A percentile compares a stretch with the other conserved stretches of the same genome.
Conservation (phyloP, 441 rosid species). For the Adansonia gregorii region DNA sequence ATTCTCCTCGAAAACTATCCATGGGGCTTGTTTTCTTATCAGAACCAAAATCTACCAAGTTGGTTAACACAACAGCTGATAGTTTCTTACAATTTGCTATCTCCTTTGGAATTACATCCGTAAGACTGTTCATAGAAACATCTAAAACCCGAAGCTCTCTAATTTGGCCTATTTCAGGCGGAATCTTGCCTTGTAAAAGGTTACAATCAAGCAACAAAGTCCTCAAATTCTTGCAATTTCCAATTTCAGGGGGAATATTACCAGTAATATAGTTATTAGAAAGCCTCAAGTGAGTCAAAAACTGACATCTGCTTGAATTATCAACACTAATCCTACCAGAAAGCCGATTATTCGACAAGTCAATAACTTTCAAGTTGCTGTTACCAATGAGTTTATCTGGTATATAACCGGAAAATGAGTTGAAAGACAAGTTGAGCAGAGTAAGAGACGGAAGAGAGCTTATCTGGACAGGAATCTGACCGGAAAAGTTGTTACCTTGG, state of each 20-base stretch:
- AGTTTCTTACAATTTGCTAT: conserved; percentile 52
- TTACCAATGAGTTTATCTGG: conserved; percentile 49
- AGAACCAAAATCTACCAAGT: conserved; percentile 42
- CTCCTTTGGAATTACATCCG: conserved; percentile 57
- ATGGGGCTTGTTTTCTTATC: conserved; percentile 20
- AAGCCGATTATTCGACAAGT: conserved; percentile 60
- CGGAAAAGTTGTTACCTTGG: conserved; percentile 68
- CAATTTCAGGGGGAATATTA: conserved; percentile 55
- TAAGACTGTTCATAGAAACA: conserved; percentile 65
- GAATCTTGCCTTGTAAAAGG: conserved; percentile 55
- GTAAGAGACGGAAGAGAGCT: conserved; percentile 43
- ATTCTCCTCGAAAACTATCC: conserved; percentile 47
- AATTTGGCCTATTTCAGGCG: conserved; percentile 57
- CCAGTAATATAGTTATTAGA: conserved; percentile 51
- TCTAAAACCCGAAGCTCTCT: conserved; percentile 65
- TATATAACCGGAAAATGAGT: conserved; percentile 50
- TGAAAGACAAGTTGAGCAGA: conserved; percentile 56
- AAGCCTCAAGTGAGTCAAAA: conserved; percentile 56
- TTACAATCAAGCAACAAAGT: conserved; percentile 64
- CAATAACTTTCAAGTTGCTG: conserved; percentile 45
- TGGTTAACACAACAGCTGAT: conserved; percentile 53
- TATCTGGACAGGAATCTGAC: conserved; percentile 49
- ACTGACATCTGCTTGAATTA: conserved; percentile 40
- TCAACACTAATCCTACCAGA: conserved; percentile 41
- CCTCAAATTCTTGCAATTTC: conserved; percentile 50